These are phyloP conservation scores for Rhizopogon vesiculosus DNA, from an alignment of 768 basidiomycete genomes.

Conservation along the genomic window DNA sequence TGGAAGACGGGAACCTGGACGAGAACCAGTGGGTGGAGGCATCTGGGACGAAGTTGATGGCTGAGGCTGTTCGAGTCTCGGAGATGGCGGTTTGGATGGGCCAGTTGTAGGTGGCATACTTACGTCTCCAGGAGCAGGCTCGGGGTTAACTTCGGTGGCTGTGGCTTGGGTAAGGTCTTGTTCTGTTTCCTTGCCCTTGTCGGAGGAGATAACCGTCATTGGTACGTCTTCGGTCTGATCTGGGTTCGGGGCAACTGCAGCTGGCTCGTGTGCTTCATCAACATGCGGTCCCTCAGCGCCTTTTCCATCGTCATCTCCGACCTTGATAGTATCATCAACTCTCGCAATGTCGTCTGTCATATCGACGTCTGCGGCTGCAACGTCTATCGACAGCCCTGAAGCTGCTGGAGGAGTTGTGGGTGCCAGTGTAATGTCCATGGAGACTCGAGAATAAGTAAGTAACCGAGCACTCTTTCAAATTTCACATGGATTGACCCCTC, in stretches of 20 bases:
- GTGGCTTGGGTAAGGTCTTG: not conserved
- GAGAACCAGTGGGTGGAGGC: constrained; percentile 9
- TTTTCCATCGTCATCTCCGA: not conserved
- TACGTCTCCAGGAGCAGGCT: constrained; percentile 19
- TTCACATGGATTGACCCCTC: no score
- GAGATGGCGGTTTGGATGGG: not conserved
- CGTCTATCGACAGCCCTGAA: not conserved
- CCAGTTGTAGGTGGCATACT: constrained; percentile 15
- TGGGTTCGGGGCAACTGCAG: not conserved
- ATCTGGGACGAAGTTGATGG: constrained; percentile 5
- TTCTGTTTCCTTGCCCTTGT: not conserved
- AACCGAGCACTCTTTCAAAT: no score
- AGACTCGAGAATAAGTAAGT: no score
- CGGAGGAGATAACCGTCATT: not conserved
- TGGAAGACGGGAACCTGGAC: constrained; percentile 13
- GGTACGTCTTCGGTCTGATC: not conserved
- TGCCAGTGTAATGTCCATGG: no score
- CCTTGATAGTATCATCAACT: not conserved
- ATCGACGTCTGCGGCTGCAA: not conserved
- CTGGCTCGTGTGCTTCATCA: not conserved
- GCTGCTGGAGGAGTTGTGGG: no score
- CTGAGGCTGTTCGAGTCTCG: constrained; percentile 5
- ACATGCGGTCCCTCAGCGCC: not conserved
- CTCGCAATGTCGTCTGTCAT: not conserved
- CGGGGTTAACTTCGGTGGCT: not conserved